Conservation (phyloP, 1,284 basidiomycete genomes). For the Neonothopanus nambi region DNA sequence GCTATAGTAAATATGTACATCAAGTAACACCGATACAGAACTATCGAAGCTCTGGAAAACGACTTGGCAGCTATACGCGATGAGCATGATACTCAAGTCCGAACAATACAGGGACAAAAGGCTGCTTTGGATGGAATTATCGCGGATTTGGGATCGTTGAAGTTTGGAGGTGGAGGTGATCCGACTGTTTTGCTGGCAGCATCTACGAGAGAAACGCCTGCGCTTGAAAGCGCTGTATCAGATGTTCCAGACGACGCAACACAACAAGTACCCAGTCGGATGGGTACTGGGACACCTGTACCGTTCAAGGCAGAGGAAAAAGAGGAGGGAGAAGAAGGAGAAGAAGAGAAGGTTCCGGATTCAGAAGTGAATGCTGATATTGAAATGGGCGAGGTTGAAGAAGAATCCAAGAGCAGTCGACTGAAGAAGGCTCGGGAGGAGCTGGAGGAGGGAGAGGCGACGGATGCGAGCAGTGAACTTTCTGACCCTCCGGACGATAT, state of each 20-base stretch:
- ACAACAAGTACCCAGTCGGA: neutral
- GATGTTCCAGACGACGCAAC: slow-evolving; percentile 20
- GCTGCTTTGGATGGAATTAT: slow-evolving; percentile 65
- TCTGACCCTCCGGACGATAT: slow-evolving; percentile 70
- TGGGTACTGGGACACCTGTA: neutral
- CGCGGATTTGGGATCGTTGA: slow-evolving; percentile 56
- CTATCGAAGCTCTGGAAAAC: slow-evolving; percentile 68
- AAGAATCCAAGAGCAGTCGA: slow-evolving; percentile 54
- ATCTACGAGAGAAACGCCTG: slow-evolving; percentile 50
- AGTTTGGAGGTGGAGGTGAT: slow-evolving; percentile 69
- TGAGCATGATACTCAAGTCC: slow-evolving; percentile 73
- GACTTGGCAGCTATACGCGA: slow-evolving; percentile 72
- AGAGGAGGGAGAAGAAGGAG: slow-evolving; percentile 23
- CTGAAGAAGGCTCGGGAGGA: slow-evolving; percentile 62
- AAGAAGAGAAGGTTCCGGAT: slow-evolving; percentile 24
- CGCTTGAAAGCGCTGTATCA: slow-evolving; percentile 35
- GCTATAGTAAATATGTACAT: neutral
- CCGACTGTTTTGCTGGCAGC: slow-evolving; percentile 36
- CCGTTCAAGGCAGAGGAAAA: slow-evolving; percentile 24
- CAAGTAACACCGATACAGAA: slow-evolving; percentile 38
- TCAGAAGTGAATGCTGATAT: slow-evolving; percentile 49
- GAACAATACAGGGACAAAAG: slow-evolving; percentile 67
- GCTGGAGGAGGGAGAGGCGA: slow-evolving; percentile 81
- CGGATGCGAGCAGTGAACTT: slow-evolving; percentile 71
- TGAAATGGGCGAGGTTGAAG: slow-evolving; percentile 84